Base-by-base conservation (phyloP, 1,139 yeast species). In the Magnusiomyces ingens region DNA sequence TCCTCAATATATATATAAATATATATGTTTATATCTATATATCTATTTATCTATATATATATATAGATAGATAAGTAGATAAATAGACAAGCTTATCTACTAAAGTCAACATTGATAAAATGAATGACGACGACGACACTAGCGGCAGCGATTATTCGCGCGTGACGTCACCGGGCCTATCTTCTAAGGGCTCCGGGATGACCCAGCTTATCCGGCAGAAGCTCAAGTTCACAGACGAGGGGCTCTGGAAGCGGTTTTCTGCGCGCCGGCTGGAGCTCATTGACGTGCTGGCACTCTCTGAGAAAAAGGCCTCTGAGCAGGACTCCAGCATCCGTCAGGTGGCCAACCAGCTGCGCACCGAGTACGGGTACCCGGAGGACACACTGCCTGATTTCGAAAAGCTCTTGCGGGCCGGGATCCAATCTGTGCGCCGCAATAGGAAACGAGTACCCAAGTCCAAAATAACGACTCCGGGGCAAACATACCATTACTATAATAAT, bases 391-490 rank as follows among this genome's bases (percentile, higher is more conserved):
- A 91, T 61, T 91, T 93, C 66, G 96, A 90, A 67, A 85, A 85
- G 67, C 76, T 93, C 46, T 97, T 93, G 0, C 74, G 96, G 37
- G 95, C 96, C 2, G 98, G 96, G 0, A 85, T 93, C 29, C 99
- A 93, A 67, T 79, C 85, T 22, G 89, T 82, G 3, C 71, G 90
- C 54, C 70, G 90, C 57, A 84, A 84, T 64, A 74, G 86, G 57
- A 83, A 82, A 62, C 71, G 90, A 55, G 75, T 80, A 13, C 70
- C 70, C 8, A 63, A 64, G 49, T 54, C 57, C 38, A 61, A 48
- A 37, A 42, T 36, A n/a, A 48, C 35, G 18, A 45, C 47, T 35
- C 52, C 36, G 32, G 52, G 29, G 32, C 45, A 2, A 22, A 45
- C 45, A 21, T 13, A 50, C 26, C 26, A 18, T 17, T 19, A 15